A percentile compares a stretch with the other conserved stretches of the same genome.
Evolutionary conservation across 1,139 yeast genomes (phyloP).

Genomic region (Spencermartinsiella ligniputridi): DNA sequence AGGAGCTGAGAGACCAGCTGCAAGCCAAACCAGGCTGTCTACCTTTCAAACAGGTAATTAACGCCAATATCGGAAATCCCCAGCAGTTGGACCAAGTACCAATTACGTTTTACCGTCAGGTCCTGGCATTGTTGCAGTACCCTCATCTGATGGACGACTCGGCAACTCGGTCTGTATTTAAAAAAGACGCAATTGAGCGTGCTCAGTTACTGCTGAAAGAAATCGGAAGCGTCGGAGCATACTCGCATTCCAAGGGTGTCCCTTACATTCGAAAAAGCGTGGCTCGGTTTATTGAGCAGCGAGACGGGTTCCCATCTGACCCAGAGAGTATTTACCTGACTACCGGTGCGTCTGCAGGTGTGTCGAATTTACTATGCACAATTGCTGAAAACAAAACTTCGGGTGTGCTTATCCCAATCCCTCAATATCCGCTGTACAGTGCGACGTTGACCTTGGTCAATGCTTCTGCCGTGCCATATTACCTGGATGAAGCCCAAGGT

Average conservation of each 20-base stretch:
- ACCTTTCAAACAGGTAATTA: conserved; percentile 74
- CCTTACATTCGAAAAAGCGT: conserved; percentile 65
- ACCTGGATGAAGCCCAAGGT: conserved; percentile 66
- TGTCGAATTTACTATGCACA: conserved; percentile 65
- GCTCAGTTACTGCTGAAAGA: conserved; percentile 57
- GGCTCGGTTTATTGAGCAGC: conserved; percentile 67
- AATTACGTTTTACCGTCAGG: conserved; percentile 91
- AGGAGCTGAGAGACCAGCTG: conserved; percentile 61
- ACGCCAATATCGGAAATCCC: conserved; percentile 95
- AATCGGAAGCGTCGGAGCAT: conserved; percentile 87
- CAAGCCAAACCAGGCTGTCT: conserved; percentile 52
- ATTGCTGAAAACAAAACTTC: conserved; percentile 61
- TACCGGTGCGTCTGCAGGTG: conserved; percentile 93
- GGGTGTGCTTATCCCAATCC: conserved; percentile 92
- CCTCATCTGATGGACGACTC: conserved; percentile 56
- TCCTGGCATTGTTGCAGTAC: conserved; percentile 76
- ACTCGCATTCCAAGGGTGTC: conserved; percentile 89
- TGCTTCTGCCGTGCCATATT: conserved; percentile 84
- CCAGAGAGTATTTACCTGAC: conserved; percentile 78
- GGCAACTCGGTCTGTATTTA: conserved; percentile 40
- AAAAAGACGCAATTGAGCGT: conserved; percentile 67
- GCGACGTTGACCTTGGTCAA: conserved; percentile 83
- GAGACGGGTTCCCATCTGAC: conserved; percentile 65
- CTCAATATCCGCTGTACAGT: conserved; percentile 94
- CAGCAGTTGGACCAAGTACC: conserved; percentile 95